Conservation (phyloP, 139 green algal species). For the Tetradesmus obliquus region DNA sequence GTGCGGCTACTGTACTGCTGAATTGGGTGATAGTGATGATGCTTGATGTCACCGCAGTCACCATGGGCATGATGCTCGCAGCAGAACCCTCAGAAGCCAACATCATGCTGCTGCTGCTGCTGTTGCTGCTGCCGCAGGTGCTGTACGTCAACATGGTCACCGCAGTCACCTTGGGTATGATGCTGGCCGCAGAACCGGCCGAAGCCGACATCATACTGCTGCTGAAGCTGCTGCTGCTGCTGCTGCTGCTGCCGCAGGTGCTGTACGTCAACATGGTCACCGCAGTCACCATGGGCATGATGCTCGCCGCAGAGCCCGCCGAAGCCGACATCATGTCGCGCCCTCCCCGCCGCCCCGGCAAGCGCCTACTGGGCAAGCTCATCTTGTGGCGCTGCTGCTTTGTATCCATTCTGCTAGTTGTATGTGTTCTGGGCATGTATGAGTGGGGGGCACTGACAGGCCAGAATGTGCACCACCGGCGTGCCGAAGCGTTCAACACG, state of each 20-base stretch:
- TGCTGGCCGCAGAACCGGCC: neutral
- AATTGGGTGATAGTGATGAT: neutral
- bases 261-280: neutral
- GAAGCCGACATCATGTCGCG: constrained; percentile 42
- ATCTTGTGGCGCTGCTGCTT: constrained; percentile 42
- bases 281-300: constrained; percentile 52
- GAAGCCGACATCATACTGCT: neutral
- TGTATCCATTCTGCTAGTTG: constrained; percentile 30
- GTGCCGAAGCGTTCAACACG: constrained; percentile 41
- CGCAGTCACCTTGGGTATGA: neutral
- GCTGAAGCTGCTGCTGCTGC: neutral
- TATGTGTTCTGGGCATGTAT: constrained; percentile 32
- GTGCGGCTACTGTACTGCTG: no score
- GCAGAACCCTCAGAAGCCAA: neutral
- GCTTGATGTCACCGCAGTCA: neutral
- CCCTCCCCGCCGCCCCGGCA: constrained; percentile 37
- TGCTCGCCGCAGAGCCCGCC: constrained; percentile 43
- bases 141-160: constrained; percentile 97
- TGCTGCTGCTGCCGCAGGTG: no score
- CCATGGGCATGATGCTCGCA: constrained; percentile 10
- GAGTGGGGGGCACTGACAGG: constrained; percentile 10
- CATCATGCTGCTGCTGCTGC: neutral
- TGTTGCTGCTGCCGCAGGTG: constrained; percentile 59
- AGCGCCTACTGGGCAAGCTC: constrained; percentile 47
- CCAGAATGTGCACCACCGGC: neutral